A percentile compares a stretch with the other conserved stretches of the same genome.
phyloP scores from a whole-genome alignment of 2,329 filamentous ascomycete species.

The Rhynchosporium agropyri region DNA sequence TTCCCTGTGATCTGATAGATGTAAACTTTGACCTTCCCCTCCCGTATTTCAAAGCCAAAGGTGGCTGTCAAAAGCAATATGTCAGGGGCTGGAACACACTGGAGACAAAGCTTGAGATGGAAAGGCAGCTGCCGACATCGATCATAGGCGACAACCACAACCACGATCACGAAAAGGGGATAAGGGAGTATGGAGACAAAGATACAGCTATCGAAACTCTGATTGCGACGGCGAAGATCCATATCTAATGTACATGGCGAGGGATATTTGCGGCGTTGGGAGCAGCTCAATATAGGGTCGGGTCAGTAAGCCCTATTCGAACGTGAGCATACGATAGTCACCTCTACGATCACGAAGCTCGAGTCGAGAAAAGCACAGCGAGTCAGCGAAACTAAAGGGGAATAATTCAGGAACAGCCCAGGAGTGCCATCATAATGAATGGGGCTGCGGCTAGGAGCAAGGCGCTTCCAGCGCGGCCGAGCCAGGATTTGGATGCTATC shows the following conservation, averaged over 20 bases:
- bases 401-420: too few species aligned
- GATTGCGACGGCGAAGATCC: conserved; percentile 3
- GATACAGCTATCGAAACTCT: conserved; percentile 21
- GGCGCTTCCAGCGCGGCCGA: conserved; percentile 30
- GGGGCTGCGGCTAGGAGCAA: conserved; percentile 24
- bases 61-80: background rate
- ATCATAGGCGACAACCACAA: conserved; percentile 14
- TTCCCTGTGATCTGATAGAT: too few species aligned
- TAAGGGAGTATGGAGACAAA: background rate
- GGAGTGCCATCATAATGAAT: conserved; percentile 22
- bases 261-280: background rate
- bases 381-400: background rate
- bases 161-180: too few species aligned
- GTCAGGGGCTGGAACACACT: background rate
- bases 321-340: conserved; percentile 19
- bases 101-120: conserved; percentile 5
- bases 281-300: too few species aligned
- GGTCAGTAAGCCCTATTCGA: too few species aligned
- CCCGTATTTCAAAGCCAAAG: background rate
- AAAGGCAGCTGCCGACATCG: conserved; percentile 20
- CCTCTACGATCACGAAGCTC: conserved; percentile 3
- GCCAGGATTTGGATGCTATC: conserved; percentile 30
- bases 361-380: background rate
- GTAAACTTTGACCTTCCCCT: background rate
- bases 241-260: background rate